phyloP scores from a whole-genome alignment of 208 protist genomes.

The Strigomonas oncopelti region DNA sequence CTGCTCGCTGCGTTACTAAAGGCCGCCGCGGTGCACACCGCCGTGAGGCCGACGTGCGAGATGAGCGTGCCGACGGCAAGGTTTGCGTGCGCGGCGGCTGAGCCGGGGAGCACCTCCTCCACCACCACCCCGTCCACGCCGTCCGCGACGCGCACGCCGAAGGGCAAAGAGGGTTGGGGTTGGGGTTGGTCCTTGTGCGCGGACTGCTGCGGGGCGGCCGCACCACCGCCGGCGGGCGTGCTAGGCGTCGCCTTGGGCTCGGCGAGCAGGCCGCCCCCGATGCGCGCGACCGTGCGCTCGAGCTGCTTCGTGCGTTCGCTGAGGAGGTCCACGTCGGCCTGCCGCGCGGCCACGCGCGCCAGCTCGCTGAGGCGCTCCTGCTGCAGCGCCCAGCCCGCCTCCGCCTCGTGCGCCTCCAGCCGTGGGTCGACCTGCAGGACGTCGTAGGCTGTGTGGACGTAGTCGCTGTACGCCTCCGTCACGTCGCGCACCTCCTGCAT shows the following conservation, averaged over 20 bases:
- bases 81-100: conserved; percentile 17
- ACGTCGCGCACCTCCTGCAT: conserved; percentile 35
- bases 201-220: not conserved
- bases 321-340: conserved; percentile 15
- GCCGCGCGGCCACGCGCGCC: conserved; percentile 1
- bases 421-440: conserved; percentile 21
- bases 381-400: conserved; percentile 2
- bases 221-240: not conserved
- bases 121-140: conserved; percentile 46
- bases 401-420: conserved; percentile 19
- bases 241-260: not conserved
- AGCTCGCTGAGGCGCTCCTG: conserved; percentile 22
- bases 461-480: conserved; percentile 34
- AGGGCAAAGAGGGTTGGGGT: not conserved
- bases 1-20: conserved; percentile 29
- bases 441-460: conserved; percentile 34
- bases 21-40: conserved; percentile 20
- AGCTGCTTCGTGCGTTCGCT: conserved; percentile 21
- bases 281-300: conserved; percentile 14
- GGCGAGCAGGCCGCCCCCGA: not conserved
- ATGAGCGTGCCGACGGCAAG: conserved; percentile 41
- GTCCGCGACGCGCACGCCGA: not conserved
- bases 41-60: conserved; percentile 39
- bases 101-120: conserved; percentile 21
- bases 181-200: not conserved